Evolutionary conservation across 1,284 basidiomycete species (phyloP).

Genomic region (Coniferiporia weirii): DNA sequence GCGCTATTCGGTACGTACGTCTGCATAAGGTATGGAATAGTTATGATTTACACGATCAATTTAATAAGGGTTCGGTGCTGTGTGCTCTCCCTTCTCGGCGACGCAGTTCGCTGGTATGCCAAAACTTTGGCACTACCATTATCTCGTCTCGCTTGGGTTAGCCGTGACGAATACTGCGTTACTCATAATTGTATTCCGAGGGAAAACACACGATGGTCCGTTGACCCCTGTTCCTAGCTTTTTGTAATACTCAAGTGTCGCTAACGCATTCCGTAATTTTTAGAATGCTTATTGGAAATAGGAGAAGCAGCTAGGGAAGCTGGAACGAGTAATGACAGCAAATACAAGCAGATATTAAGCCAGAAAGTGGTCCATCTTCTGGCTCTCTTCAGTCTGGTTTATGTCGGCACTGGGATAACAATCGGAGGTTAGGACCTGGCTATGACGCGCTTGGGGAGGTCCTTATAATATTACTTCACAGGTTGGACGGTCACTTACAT

Average conservation of each 20-base stretch:
- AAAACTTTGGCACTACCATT: slow-evolving; percentile 31
- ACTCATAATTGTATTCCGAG: slow-evolving; percentile 32
- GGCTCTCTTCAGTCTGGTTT: slow-evolving; percentile 26
- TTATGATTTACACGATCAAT: neutral
- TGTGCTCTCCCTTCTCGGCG: slow-evolving; percentile 28
- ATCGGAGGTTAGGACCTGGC: slow-evolving; percentile 21
- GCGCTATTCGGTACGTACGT: slow-evolving; percentile 23
- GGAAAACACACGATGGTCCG: slow-evolving; percentile 31
- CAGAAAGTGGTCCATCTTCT: slow-evolving; percentile 24
- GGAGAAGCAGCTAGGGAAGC: slow-evolving; percentile 21
- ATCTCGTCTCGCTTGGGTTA: slow-evolving; percentile 33
- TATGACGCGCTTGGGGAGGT: neutral
- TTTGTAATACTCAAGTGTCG: neutral
- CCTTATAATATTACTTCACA: neutral
- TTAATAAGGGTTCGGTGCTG: slow-evolving; percentile 25
- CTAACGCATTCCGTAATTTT: neutral
- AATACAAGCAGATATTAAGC: slow-evolving; percentile 20
- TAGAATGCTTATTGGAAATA: slow-evolving; percentile 13
- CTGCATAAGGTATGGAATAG: neutral
- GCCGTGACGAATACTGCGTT: slow-evolving; percentile 26
- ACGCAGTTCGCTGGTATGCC: slow-evolving; percentile 28
- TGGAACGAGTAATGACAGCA: slow-evolving; percentile 22
- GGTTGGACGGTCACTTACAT: slow-evolving; percentile 35
- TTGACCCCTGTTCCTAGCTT: neutral
- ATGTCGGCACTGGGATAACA: slow-evolving; percentile 28